Evolutionary conservation across 371 early-diverging fungal genomes (phyloP), one percentile per base, ranked within the genome.

Genomic region (Mortierella sp.): DNA sequence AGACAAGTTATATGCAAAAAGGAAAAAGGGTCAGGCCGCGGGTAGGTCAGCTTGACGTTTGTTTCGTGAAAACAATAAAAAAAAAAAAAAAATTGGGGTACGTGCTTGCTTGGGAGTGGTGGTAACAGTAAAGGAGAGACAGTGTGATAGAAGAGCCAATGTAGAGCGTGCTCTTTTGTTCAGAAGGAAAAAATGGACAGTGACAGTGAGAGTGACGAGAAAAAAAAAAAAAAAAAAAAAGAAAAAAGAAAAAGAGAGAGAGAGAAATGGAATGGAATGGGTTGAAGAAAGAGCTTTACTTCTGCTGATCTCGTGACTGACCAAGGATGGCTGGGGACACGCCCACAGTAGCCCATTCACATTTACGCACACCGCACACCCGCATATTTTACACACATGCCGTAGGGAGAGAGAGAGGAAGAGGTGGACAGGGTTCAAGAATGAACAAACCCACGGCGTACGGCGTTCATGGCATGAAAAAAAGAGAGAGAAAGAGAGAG

Each of bases 181-280:
- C 53, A 28, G 26, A 47, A 50, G 14, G 21, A 50, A 50, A 21
- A 50, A 21, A 50, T 4, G 21, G 14, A 50, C 2, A 50, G 50
- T 0, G 23, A 28, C 7, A 44, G 53, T 18, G 57, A 26, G 30
- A 44, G 66, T 28, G 43, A 58, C 37, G 55, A 25, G 45, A 55
- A n/a, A 56, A 56, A 25, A 45, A 45, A 28, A 18, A 45, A 56
- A 45, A 23, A 26, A 29, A 18, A 7, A 21, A 30, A 48, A n/a
- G 29, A 9, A 48, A 25, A 44, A 26, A 52, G 23, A 15, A n/a
- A 60, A 52, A 46, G 26, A 14, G 58, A 29, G 46, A n/a, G 55
- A 60, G 58, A 46, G 53, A 21, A 52, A 43, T 21, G 43, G 44
- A 46, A 59, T 11, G 30, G 21, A 26, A 57, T n/a, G n/a, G n/a